Base-by-base conservation (phyloP, 768 basidiomycete genomes). In the Auricularia auricula-judae region DNA sequence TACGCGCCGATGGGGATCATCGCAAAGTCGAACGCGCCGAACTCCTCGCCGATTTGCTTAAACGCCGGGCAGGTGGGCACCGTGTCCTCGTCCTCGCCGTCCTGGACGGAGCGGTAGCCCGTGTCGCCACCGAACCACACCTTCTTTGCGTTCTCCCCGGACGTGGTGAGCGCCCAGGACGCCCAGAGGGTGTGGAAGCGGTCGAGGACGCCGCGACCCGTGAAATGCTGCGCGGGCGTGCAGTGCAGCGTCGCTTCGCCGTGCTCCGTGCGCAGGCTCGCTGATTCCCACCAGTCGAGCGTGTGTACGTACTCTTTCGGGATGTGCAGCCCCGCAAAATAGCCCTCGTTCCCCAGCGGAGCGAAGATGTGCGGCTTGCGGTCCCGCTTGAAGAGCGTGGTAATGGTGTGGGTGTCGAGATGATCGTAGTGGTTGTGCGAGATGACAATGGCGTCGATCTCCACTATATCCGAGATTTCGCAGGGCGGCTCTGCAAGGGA, bases 51-150 rank as follows among this genome's bases (percentile, higher is more conserved):
- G 62, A 92, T 86, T 72, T 87, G 81, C 69, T 80, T 80, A 73
- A 92, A 92, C 3, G 81, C 88, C 4, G 89, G 89, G 71, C 89
- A 91, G 11, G 78, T 73, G 0, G 86, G 82, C 1, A 82, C 77
- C n/a, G 74, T 72, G 1, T 81, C 72, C 80, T 83, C 67, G 78
- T 80, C 72, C 63, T 82, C 76, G 0, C 78, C 80, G 66, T 75
- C 76, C 59, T 66, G 66, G 16, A 84, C 83, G 0, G 79, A 67
- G 29, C 82, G 75, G 70, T 85, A 84, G 8, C 83, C 87, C 1
- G 87, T 91, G 71, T 89, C 88, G 12, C 89, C 89, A 4, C 77
- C 86, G 71, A 90, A 89, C 69, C 76, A 86, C 18, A 83, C 73
- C 62, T 82, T 82, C 2, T 71, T 72, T 1, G 33, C 33, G 5